These are phyloP conservation scores for Chlorella sp. DNA, from an alignment of 139 green algal genomes.

Conservation along the genomic window DNA sequence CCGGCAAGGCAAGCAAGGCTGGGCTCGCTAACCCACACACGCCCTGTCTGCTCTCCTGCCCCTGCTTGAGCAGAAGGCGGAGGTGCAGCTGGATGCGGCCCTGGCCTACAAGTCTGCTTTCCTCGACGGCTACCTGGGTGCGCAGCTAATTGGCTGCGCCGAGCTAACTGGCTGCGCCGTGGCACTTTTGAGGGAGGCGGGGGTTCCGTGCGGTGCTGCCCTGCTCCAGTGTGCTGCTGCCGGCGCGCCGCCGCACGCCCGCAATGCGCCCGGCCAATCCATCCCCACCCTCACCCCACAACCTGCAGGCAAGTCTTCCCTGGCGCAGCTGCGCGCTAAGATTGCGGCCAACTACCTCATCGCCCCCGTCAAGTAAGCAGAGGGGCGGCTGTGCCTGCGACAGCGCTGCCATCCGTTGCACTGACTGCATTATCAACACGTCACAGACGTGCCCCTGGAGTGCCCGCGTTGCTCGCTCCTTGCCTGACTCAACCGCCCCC, in stretches of 20 bases:
- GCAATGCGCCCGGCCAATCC: too few species aligned
- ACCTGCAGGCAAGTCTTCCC: not conserved
- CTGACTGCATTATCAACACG: not conserved
- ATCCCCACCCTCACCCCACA: too few species aligned
- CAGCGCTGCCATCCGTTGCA: too few species aligned
- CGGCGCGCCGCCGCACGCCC: too few species aligned
- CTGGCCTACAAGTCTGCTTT: conserved; percentile 43
- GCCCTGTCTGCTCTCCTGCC: not conserved
- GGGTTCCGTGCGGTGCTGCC: too few species aligned
- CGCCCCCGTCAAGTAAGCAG: conserved; percentile 19
- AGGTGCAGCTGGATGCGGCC: conserved; percentile 39
- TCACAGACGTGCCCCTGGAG: too few species aligned
- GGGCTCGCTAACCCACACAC: too few species aligned
- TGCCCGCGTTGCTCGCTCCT: not conserved
- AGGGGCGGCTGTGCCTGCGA: not conserved
- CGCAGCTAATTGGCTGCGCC: too few species aligned
- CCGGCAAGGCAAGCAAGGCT: too few species aligned
- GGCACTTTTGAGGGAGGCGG: too few species aligned
- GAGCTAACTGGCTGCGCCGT: too few species aligned
- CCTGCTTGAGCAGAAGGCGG: conserved; percentile 6
- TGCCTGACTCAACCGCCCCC: not conserved
- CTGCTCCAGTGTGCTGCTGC: too few species aligned
- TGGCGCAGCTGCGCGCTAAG: conserved; percentile 46
- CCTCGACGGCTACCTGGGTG: conserved; percentile 41
- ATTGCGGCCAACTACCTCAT: conserved; percentile 49